Conservation (phyloP, 768 basidiomycete species). For the Clitopilus hobsonii region DNA sequence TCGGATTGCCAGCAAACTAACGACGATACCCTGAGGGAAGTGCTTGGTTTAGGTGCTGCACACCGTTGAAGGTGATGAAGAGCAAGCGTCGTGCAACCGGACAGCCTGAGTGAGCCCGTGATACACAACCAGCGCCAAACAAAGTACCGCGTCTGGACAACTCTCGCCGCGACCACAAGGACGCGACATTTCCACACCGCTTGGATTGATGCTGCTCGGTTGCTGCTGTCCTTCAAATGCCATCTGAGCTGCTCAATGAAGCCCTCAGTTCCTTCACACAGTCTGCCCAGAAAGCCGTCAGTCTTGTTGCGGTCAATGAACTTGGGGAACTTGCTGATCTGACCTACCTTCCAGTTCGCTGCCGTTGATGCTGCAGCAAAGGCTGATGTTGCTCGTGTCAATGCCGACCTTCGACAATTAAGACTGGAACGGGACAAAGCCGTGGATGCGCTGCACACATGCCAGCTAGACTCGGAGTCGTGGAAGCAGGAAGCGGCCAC, state of each 20-base stretch:
- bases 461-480: conserved; percentile 40
- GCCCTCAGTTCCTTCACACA: conserved; percentile 19
- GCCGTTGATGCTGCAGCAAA: conserved; percentile 53
- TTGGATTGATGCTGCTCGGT: not conserved
- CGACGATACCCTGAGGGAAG: not conserved
- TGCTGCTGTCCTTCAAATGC: conserved; percentile 1
- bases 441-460: conserved; percentile 38
- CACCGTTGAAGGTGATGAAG: not conserved
- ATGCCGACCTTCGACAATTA: conserved; percentile 41
- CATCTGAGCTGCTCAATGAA: conserved; percentile 15
- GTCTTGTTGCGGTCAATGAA: not conserved
- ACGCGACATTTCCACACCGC: conserved; percentile 5
- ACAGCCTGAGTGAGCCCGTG: no score
- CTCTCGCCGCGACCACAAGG: not conserved
- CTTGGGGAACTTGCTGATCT: not conserved
- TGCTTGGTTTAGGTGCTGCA: not conserved
- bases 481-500: conserved; percentile 39
- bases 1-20: not conserved
- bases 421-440: conserved; percentile 44
- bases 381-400: conserved; percentile 45
- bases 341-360: conserved; percentile 40
- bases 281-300: conserved; percentile 18
- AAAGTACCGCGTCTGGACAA: not conserved
- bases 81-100: not conserved
- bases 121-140: not conserved